These are phyloP conservation scores for Isochrysis galbana DNA, from an alignment of 78 protist species.

Conservation along the genomic window DNA sequence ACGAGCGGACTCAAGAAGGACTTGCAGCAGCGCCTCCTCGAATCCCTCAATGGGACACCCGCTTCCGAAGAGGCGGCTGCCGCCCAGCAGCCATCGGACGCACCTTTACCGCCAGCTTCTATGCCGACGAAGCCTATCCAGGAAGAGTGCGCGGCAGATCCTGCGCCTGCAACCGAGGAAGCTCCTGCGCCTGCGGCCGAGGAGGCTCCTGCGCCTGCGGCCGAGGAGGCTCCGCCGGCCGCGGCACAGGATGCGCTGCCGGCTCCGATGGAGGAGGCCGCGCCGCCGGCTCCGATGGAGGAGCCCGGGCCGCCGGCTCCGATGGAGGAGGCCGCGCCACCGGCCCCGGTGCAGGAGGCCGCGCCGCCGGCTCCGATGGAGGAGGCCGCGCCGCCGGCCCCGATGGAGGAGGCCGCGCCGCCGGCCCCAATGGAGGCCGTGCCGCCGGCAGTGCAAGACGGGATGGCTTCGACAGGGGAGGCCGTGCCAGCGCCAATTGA, in stretches of 20 bases:
- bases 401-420: neutral
- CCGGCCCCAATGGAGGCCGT: neutral
- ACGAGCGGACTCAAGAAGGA: neutral
- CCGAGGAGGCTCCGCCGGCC: neutral
- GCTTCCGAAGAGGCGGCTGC: neutral
- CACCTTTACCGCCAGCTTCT: too few species aligned
- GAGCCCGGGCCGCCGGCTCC: neutral
- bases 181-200: neutral
- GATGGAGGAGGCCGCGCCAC: neutral
- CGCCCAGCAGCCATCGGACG: neutral
- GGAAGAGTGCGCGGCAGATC: too few species aligned
- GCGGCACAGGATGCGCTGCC: neutral
- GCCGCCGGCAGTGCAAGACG: neutral
- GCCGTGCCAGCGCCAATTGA: neutral
- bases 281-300: neutral
- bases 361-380: neutral
- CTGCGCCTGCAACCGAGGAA: too few species aligned
- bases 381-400: neutral
- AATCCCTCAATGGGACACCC: neutral
- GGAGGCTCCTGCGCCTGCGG: neutral
- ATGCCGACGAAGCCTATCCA: too few species aligned
- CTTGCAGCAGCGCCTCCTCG: neutral
- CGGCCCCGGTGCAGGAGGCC: neutral
- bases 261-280: neutral
- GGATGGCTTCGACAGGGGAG: neutral